Evolutionary conservation across 768 basidiomycete genomes (phyloP).

Genomic region (Lentinula edodes): DNA sequence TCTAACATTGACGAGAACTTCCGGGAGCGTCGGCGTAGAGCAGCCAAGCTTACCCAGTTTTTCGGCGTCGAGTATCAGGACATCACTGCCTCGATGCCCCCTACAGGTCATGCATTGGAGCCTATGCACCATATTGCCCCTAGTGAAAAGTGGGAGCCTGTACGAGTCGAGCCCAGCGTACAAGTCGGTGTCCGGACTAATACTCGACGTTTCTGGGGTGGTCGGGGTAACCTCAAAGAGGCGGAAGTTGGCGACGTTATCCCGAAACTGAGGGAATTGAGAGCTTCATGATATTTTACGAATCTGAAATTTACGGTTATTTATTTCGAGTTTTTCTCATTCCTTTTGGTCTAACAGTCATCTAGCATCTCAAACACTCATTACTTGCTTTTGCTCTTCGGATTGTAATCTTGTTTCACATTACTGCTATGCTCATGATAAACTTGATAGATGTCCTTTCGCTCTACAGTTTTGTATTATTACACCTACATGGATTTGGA

Average conservation of each 20-base stretch:
- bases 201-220: constrained; percentile 36
- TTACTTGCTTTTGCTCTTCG: background rate
- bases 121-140: background rate
- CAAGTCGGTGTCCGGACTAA: constrained; percentile 35
- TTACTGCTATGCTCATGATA: background rate
- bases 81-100: constrained; percentile 24
- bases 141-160: background rate
- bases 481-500: background rate
- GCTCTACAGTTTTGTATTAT: background rate
- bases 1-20: constrained; percentile 11
- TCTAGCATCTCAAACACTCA: background rate
- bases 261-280: constrained; percentile 37
- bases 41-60: constrained; percentile 52
- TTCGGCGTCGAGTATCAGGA: constrained; percentile 50
- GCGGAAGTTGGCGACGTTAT: constrained; percentile 38
- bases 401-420: background rate
- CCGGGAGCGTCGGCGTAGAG: constrained; percentile 34
- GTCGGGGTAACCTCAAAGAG: constrained; percentile 24
- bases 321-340: background rate
- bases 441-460: background rate
- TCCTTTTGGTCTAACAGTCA: background rate
- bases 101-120: background rate
- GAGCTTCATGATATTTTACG: constrained; percentile 17
- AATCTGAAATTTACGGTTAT: background rate
- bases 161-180: constrained; percentile 1